Percentiles rank a stretch among this genome's conserved stretches.
Conservation (phyloP, 2,329 filamentous ascomycete species). For the Thelonectria rubi region DNA sequence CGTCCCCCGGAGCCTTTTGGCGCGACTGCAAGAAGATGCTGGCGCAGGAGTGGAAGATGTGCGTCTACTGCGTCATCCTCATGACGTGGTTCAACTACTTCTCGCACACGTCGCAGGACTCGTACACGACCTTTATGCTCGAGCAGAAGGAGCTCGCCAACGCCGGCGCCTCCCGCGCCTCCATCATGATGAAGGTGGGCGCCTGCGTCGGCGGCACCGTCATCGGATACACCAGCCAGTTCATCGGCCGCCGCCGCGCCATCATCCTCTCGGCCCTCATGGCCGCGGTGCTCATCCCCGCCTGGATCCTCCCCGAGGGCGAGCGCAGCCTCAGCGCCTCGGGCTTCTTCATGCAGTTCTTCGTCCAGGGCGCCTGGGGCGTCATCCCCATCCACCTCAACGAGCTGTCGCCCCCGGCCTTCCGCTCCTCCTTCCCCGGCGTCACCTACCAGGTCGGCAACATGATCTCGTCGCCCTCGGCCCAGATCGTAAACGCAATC, state of each 20-base stretch:
- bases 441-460: slow-evolving; percentile 80
- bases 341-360: slow-evolving; percentile 76
- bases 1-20: slow-evolving; percentile 68
- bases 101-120: slow-evolving; percentile 82
- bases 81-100: slow-evolving; percentile 83
- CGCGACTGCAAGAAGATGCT: slow-evolving; percentile 74
- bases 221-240: slow-evolving; percentile 79
- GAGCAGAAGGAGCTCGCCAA: slow-evolving; percentile 75
- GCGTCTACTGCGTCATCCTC: slow-evolving; percentile 78
- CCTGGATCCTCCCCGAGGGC: slow-evolving; percentile 73
- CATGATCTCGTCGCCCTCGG: slow-evolving; percentile 76
- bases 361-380: slow-evolving; percentile 72
- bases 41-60: slow-evolving; percentile 76
- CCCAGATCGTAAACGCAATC: slow-evolving; percentile 81
- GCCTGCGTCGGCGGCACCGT: slow-evolving; percentile 78
- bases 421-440: slow-evolving; percentile 75
- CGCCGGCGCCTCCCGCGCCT: slow-evolving; percentile 71
- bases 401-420: slow-evolving; percentile 75
- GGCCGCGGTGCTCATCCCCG: slow-evolving; percentile 70
- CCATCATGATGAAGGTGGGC: slow-evolving; percentile 83
- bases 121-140: slow-evolving; percentile 83
- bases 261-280: slow-evolving; percentile 70
- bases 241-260: slow-evolving; percentile 74
- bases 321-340: slow-evolving; percentile 68
- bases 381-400: slow-evolving; percentile 78